Base-by-base conservation (phyloP, 2,329 filamentous ascomycete genomes). In the Whalleya microplaca region DNA sequence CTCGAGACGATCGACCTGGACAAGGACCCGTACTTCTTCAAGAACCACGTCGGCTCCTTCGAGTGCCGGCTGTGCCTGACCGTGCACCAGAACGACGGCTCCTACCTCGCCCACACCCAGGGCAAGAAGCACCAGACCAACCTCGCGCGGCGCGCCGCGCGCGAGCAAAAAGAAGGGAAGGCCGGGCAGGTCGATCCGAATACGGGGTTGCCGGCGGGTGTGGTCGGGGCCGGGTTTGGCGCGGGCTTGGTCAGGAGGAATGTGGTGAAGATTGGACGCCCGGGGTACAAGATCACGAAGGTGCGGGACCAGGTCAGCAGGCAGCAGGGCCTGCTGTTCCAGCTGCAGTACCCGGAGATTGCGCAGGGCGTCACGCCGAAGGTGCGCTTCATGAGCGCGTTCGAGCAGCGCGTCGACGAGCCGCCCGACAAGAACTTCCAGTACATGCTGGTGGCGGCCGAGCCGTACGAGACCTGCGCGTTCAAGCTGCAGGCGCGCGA, bases 21-120 rank as follows among this genome's bases (percentile, higher is more conserved):
- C 78, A 98, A 97, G 79, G 95, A 99, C 78, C 95, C 95, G 0
- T 99, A 98, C 84, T 97, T 98, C 82, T 99, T 99, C 88, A 96
- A 96, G 76, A 99, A 99, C 81, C 94, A 99, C 76, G 91, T 98
- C 69, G 95, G 95, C 71, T 95, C 90, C 71, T 99, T 97, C 77
- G 95, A 99, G 77, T 99, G 95, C 75, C 91, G 95, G 27, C 89
- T 99, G 41, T 99, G 95, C 72, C 81, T 99, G 21, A 99, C 95
- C 0, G 94, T 98, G 3, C 95, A 99, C 82, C 95, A 99, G 72
- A 99, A 99, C 75, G 95, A 99, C 79, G 95, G 95, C 62, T 97
- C 93, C 46, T 99, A 99, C 77, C 92, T 99, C 65, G 95, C 95
- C 1, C 95, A 99, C 78, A 99, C 95, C 2, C 95, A 99, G 77